phyloP scores from a whole-genome alignment of 208 protist species.

The Porcisia hertigi region DNA sequence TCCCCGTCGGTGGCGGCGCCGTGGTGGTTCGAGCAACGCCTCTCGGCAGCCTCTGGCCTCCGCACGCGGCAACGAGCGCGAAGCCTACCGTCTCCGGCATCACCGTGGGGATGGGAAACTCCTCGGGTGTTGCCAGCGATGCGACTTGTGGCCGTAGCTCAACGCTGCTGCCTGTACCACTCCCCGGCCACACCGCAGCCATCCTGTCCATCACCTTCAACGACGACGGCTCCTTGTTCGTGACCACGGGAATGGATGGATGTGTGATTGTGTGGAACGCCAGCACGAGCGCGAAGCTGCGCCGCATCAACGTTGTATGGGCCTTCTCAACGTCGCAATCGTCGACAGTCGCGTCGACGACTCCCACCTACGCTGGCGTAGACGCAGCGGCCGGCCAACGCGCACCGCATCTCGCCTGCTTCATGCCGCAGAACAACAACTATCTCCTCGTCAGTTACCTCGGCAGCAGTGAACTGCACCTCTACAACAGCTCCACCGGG shows the following conservation, averaged over 20 bases:
- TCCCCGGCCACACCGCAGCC: constrained; percentile 48
- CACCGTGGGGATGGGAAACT: not conserved
- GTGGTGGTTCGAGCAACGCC: constrained; percentile 26
- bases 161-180: constrained; percentile 18
- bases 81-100: not conserved
- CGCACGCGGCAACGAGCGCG: constrained; percentile 5
- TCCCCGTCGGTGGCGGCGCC: constrained; percentile 20
- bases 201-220: constrained; percentile 57
- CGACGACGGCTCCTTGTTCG: constrained; percentile 52
- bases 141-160: not conserved
- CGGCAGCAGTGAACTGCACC: constrained; percentile 36
- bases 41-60: constrained; percentile 37
- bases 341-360: not conserved
- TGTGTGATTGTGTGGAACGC: constrained; percentile 65
- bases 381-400: not conserved
- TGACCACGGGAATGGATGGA: constrained; percentile 44
- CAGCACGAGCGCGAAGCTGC: constrained; percentile 41
- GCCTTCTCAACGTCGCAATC: constrained; percentile 8
- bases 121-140: not conserved
- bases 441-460: constrained; percentile 61
- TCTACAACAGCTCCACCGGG: constrained; percentile 76
- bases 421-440: constrained; percentile 80
- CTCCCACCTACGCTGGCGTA: not conserved
- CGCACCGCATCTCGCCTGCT: constrained; percentile 40
- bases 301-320: constrained; percentile 42